Base-by-base conservation (phyloP, 371 early-diverging fungal genomes). In the Coemansia sp. region DNA sequence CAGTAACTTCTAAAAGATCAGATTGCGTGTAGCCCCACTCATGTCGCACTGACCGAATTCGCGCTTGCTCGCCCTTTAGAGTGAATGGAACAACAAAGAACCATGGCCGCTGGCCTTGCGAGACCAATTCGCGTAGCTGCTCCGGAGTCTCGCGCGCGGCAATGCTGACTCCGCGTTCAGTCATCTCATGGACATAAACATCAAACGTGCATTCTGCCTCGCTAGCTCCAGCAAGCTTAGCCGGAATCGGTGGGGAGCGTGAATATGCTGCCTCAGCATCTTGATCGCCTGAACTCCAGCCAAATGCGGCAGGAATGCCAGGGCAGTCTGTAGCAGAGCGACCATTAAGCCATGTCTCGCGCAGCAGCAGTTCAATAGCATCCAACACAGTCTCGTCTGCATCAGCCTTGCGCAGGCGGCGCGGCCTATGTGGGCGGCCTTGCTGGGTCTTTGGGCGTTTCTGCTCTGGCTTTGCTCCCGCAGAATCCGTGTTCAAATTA, bases 1-100 rank as follows among this genome's bases (percentile, higher is more conserved):
- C 67, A 21, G 79, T 61, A 5, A 89, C 81, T 18, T 67, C 74
- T 2, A 87, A 77, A 22, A 87, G 81, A 63, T 89, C 87, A 11
- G 81, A 77, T 48, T 84, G 75, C 3, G 85, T 83, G 27, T 85
- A 84, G n/a, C 87, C 86, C 80, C 78, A 82, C 56, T 81, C 81
- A 61, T 85, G 82, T 45, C 80, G 71, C 60, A 82, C 84, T 6
- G 82, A 68, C 54, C 81, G 79, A 10, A 81, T 80, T 31, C 68
- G 65, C 7, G 82, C 87, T 18, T 62, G 66, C 68, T 87, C 87
- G 31, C 84, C 84, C 5, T 68, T 67, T 34, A 83, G 60, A 13
- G 79, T 81, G 65, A 84, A 85, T 4, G 87, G 86, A 0, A 85
- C 84, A 3, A 78, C 69, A 27, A 86, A 68, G 0, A 83, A 67